Base-by-base conservation (phyloP, 2,329 filamentous ascomycete genomes). In the Tothia fuscella region DNA sequence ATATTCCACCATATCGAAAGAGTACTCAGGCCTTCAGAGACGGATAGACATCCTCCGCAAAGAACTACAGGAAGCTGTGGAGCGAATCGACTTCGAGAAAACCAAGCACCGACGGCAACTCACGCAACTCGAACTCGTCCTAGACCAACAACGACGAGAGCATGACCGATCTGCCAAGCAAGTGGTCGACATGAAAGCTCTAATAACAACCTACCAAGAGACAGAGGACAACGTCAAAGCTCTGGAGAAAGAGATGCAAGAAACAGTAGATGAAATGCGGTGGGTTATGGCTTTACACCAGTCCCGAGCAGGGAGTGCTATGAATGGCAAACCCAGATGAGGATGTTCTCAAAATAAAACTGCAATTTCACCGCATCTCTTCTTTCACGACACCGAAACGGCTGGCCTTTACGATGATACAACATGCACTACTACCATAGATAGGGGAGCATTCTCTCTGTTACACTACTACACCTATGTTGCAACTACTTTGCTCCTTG, bases 251-350 rank as follows among this genome's bases (percentile, higher is more conserved):
- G 75, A 80, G 54, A 63, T 75, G 14, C 67, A 67, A 50, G 65
- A 70, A 50, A 68, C 72, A 19, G 62, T 82, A 36, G 65, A 73
- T 45, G 72, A 81, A 61, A 64, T 85, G 53, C 73, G 66, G 52
- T 84, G 80, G 80, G 77, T 80, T n/a, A 64, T 84, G 46, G 76
- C 71, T 41, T 70, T 82, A 39, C 78, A 82, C 6, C 25, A 20
- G 38, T 22, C n/a, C 32, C 36, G 34, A 44, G n/a, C n/a, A n/a
- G n/a, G n/a, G n/a, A n/a, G n/a, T n/a, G n/a, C n/a, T n/a, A n/a
- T n/a, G n/a, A n/a, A n/a, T n/a, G n/a, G n/a, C n/a, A n/a, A n/a
- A n/a, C n/a, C n/a, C n/a, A n/a, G n/a, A n/a, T n/a, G n/a, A n/a
- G n/a, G n/a, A n/a, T n/a, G n/a, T n/a, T n/a, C n/a, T n/a, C n/a